phyloP scores from a whole-genome alignment of 2,329 filamentous ascomycete species.

The Fusarium floridanum region DNA sequence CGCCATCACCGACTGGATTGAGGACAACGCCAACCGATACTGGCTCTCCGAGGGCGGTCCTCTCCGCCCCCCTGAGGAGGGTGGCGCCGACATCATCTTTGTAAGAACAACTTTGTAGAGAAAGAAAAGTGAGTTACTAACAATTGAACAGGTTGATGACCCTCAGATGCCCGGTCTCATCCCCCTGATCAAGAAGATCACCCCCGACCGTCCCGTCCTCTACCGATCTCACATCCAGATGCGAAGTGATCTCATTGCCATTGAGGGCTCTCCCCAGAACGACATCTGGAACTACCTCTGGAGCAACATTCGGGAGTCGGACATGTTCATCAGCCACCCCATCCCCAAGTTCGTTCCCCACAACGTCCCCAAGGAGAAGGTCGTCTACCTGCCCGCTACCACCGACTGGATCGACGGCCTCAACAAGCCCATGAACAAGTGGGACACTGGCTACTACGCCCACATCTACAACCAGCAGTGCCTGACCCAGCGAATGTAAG shows the following conservation, averaged over 20 bases:
- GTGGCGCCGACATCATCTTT: constrained; percentile 81
- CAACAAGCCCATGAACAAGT: constrained; percentile 79
- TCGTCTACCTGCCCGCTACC: constrained; percentile 82
- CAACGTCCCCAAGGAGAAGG: constrained; percentile 73
- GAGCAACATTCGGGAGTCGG: constrained; percentile 76
- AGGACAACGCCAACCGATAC: constrained; percentile 79
- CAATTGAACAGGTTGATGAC: constrained; percentile 73
- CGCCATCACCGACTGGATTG: constrained; percentile 78
- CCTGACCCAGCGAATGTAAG: constrained; percentile 67
- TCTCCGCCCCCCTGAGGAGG: constrained; percentile 72
- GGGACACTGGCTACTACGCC: constrained; percentile 80
- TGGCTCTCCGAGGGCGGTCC: constrained; percentile 79
- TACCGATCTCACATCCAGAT: constrained; percentile 89
- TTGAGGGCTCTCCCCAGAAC: constrained; percentile 73
- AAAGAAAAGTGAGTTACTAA: not conserved
- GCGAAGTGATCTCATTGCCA: constrained; percentile 77
- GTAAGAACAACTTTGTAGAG: constrained; percentile 52
- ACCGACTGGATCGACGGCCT: constrained; percentile 88
- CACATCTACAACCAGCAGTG: constrained; percentile 76
- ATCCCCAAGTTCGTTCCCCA: constrained; percentile 80
- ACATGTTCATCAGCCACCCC: constrained; percentile 87
- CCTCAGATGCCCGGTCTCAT: constrained; percentile 88
- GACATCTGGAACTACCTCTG: constrained; percentile 84
- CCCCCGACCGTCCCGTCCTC: constrained; percentile 80
- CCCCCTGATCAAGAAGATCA: constrained; percentile 77